A percentile compares a stretch with the other conserved stretches of the same genome.
Conservation (phyloP, 116 monocot genomes). For the Trichopus zeylanicus region DNA sequence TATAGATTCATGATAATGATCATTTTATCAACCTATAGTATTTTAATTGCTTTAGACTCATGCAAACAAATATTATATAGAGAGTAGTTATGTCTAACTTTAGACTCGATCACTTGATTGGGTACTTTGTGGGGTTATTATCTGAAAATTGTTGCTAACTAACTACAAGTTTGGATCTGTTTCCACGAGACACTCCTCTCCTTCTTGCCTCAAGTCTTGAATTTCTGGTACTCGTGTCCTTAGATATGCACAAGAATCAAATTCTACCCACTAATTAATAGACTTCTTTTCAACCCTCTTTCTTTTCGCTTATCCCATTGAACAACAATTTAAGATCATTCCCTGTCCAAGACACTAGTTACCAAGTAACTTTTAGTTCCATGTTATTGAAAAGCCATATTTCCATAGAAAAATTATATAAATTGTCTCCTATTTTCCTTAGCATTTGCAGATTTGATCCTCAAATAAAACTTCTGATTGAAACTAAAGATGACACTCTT, state of each 20-base stretch:
- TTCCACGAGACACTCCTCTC: slow-evolving; percentile 86
- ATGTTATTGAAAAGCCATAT: neutral
- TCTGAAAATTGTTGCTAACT: slow-evolving; percentile 4
- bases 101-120: too few species aligned
- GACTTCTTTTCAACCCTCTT: neutral
- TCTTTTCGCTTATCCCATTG: neutral
- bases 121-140: too few species aligned
- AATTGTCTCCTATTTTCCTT: neutral
- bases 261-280: neutral
- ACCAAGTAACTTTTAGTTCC: slow-evolving; percentile 30
- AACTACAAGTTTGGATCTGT: slow-evolving; percentile 1
- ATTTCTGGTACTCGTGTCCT: slow-evolving; percentile 84
- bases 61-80: too few species aligned
- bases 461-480: slow-evolving; percentile 74
- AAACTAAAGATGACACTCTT: slow-evolving; percentile 85
- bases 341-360: slow-evolving; percentile 94
- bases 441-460: slow-evolving; percentile 83
- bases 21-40: too few species aligned
- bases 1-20: too few species aligned
- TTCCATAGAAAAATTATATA: neutral
- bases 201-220: slow-evolving; percentile 91
- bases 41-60: too few species aligned
- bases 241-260: slow-evolving; percentile 61
- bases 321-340: slow-evolving; percentile 80
- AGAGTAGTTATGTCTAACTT: too few species aligned